Evolutionary conservation across 1,284 basidiomycete genomes (phyloP), one percentile per base, ranked within the genome.

Genomic region (Prillingera fragicola): DNA sequence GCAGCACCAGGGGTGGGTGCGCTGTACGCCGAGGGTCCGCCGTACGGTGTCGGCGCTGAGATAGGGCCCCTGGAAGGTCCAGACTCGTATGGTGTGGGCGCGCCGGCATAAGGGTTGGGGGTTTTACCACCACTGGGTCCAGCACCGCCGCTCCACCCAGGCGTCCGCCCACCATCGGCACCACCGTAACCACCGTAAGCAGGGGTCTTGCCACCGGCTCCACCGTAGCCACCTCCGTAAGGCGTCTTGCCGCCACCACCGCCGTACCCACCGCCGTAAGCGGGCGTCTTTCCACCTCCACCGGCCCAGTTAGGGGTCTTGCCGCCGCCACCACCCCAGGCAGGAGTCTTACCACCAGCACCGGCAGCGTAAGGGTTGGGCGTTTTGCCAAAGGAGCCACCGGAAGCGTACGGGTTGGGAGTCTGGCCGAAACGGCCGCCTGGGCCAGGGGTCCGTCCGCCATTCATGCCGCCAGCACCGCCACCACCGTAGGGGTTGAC

Each of bases 311-410:
- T 76, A 74, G 79, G 80, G 0, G 37, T 45, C 38, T 45, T 45
- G 12, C 43, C 43, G 8, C 42, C 42, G 14, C 19, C 33, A 15
- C 43, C 36, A 38, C 13, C 52, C 38, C 31, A 45, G 25, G 7
- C 78, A 1, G 80, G 80, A 4, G 80, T 81, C 52, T 74, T 73
- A 14, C 75, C 71, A 28, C 76, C 74, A 12, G 73, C 75, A 17
- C 45, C 51, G 12, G 43, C 43, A 1, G 75, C 77, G 55, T 85
- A 84, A 1, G 84, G 83, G 66, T 86, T 86, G 4, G 84, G 84
- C 14, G 84, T 87, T 39, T 54, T 57, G 44, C 66, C 48, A 41
- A 73, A 73, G n/a, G n/a, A n/a, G 18, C 74, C 74, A 37, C 77
- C 76, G 15, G 71, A 48, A 13, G 71, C 74, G 55, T 81, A 81